Base-by-base conservation (phyloP, 768 basidiomycete species). In the Lactifluus subvellereus region DNA sequence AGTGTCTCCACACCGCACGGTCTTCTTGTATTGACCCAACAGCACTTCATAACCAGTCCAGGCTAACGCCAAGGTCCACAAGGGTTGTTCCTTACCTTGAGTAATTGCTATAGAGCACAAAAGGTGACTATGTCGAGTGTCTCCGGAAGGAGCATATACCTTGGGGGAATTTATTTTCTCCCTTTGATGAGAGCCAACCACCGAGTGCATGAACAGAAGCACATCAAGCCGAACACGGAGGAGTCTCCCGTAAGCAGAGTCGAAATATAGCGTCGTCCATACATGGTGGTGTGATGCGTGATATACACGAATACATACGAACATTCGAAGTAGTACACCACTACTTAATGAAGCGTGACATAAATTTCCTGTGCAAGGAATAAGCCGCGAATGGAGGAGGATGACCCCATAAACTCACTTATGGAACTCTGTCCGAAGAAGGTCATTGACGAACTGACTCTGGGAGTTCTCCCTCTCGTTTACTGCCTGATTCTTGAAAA, bases 401-500 rank as follows among this genome's bases (percentile, higher is more conserved):
- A 30, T 33, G 50, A 64, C 35, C 6, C 6, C 40, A 47, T 1
- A 1, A 14, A 82, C 88, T 62, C 63, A 92, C 91, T 87, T 91
- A 78, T 95, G 93, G 72, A 95, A 96, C 71, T 94, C 91, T 56
- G 94, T 95, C 72, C 96, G 82, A 64, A 98, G 75, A 54, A 98
- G 79, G 75, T 98, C 97, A 72, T 99, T 98, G 65, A 98, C 94
- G 71, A 98, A 98, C 61, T 89, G 87, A 13, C 87, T 86, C 69
- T 82, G 80, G 2, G 78, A 75, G 71, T 78, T 80, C 57, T 81
- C 79, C 67, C 86, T 86, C 58, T 86, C 82, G 37, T 80, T 83
- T 75, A 86, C 86, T 0, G 97, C 92, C 75, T 99, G 97, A 73
- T 98, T 98, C 78, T 98, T 98, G 84, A 98, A 98, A 71, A 98